These are phyloP conservation scores for Barnettozyma wickerhamii DNA, from an alignment of 805 yeast species.

Conservation along the genomic window DNA sequence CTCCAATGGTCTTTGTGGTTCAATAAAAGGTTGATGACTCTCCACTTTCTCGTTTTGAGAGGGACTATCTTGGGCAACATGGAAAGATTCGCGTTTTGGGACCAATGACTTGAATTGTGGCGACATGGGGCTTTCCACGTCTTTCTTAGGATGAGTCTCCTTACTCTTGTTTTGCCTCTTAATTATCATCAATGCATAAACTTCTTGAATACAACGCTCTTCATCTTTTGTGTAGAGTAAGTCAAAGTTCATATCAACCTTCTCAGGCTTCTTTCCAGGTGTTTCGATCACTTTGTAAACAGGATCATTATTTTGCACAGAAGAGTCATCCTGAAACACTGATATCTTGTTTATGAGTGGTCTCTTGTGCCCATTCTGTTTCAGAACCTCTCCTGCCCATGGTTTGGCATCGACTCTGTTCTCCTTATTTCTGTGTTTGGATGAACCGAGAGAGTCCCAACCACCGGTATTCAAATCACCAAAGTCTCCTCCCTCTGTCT, in stretches of 20 bases:
- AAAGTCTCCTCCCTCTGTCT: slow-evolving; percentile 13
- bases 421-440: slow-evolving; percentile 55
- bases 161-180: slow-evolving; percentile 7
- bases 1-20: too few species aligned
- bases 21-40: too few species aligned
- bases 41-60: too few species aligned
- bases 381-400: slow-evolving; percentile 61
- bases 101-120: slow-evolving; percentile 12
- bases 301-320: slow-evolving; percentile 28
- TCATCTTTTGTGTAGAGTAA: slow-evolving; percentile 43
- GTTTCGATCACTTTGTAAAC: slow-evolving; percentile 46
- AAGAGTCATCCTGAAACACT: slow-evolving; percentile 37
- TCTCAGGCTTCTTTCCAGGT: slow-evolving; percentile 59
- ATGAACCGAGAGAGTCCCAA: slow-evolving; percentile 47
- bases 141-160: background rate
- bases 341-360: slow-evolving; percentile 25
- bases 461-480: slow-evolving; percentile 24
- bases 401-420: slow-evolving; percentile 50
- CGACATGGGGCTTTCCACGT: background rate
- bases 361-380: slow-evolving; percentile 30
- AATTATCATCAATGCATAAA: slow-evolving; percentile 41
- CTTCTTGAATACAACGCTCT: slow-evolving; percentile 62
- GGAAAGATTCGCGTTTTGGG: slow-evolving; percentile 2
- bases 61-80: too few species aligned
- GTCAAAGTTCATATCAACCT: slow-evolving; percentile 54